These are phyloP conservation scores for Nicotiana undulata DNA, from an alignment of 257 asterid genomes.

Conservation along the genomic window DNA sequence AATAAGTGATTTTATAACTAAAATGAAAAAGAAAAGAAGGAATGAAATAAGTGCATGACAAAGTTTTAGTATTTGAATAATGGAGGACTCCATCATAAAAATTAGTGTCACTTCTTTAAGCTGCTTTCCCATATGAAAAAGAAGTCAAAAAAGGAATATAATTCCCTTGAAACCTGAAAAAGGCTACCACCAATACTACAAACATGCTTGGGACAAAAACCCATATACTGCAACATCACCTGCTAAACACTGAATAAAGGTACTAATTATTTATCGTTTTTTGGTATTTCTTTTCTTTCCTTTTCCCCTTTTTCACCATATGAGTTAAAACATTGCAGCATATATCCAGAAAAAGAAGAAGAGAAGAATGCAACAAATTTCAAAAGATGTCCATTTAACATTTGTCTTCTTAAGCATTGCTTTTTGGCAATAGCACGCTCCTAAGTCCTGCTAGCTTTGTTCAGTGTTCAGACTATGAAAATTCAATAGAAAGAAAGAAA, in stretches of 20 bases:
- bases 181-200: neutral
- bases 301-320: neutral
- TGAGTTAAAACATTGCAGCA: conserved; percentile 3
- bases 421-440: conserved; percentile 16
- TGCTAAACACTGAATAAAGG: neutral
- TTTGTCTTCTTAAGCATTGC: conserved; percentile 10
- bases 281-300: neutral
- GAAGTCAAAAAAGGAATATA: conserved; percentile 8
- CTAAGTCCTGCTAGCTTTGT: conserved; percentile 9
- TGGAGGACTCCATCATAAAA: neutral
- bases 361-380: conserved; percentile 11
- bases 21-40: neutral
- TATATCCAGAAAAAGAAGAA: conserved; percentile 10
- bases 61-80: neutral
- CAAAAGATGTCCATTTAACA: conserved; percentile 3
- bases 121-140: conserved; percentile 1
- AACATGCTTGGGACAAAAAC: conserved; percentile 10
- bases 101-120: neutral
- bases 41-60: neutral
- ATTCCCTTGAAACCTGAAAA: conserved; percentile 11
- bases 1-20: neutral
- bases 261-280: neutral
- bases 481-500: neutral
- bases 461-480: conserved; percentile 19
- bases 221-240: conserved; percentile 5